A percentile compares a stretch with the other conserved stretches of the same genome.
Evolutionary conservation across 2,329 filamentous ascomycete species (phyloP).

Genomic region (Arthrinium phaeospermum): DNA sequence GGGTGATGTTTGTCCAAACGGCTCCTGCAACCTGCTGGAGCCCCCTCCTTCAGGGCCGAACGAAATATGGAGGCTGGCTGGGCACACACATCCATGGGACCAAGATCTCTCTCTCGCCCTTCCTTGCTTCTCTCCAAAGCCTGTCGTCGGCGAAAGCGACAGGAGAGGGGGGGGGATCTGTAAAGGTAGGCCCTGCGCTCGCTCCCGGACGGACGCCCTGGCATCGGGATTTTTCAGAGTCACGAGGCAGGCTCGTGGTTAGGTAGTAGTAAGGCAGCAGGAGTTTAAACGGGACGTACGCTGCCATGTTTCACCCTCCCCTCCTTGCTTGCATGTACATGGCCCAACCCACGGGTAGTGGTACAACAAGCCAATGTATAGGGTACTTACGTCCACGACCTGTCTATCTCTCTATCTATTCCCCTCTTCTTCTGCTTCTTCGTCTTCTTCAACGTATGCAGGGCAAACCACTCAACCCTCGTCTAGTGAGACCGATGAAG

Average conservation of each 20-base stretch:
- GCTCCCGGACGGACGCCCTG: no score
- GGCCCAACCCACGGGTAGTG: background rate
- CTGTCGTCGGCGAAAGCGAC: no score
- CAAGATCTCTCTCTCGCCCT: no score
- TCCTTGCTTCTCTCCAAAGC: no score
- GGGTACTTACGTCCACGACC: background rate
- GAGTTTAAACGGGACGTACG: background rate
- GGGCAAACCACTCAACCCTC: background rate
- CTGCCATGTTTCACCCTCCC: background rate
- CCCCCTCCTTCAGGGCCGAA: background rate
- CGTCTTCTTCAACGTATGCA: conserved; percentile 2
- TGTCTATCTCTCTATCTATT: no score
- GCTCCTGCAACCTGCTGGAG: background rate
- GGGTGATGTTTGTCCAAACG: background rate
- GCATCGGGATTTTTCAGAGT: no score
- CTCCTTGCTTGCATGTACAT: conserved; percentile 3
- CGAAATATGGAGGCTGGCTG: background rate
- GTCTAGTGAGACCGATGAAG: background rate
- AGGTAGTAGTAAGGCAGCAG: background rate
- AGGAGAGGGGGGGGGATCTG: no score
- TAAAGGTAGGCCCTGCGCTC: no score
- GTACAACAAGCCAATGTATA: background rate
- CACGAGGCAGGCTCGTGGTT: background rate
- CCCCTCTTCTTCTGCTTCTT: no score
- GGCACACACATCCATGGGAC: no score